phyloP scores from a whole-genome alignment of 129 eudicot genomes.

The Escallonia rubra region DNA sequence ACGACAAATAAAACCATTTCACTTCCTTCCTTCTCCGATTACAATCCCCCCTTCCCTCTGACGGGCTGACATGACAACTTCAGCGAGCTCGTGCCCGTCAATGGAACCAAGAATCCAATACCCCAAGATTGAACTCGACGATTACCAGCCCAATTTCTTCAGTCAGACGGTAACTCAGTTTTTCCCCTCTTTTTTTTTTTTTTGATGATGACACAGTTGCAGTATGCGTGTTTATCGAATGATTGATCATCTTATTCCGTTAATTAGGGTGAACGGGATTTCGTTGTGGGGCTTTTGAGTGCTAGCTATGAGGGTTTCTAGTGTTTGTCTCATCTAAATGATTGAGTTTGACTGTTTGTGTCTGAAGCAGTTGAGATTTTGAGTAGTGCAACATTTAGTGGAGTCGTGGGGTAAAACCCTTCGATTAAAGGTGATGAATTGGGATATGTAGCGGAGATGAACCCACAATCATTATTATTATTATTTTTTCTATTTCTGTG shows the following conservation, averaged over 20 bases:
- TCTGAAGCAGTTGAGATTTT: no score
- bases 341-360: not conserved
- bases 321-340: not conserved
- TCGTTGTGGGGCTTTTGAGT: not conserved
- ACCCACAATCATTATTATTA: no score
- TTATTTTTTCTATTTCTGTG: no score
- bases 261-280: not conserved
- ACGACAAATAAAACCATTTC: no score
- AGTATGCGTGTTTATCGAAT: not conserved
- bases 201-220: not conserved
- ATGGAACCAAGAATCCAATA: conserved; percentile 14
- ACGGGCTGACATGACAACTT: no score
- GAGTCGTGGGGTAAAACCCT: no score
- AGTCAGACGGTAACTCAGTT: conserved; percentile 29
- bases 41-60: no score
- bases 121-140: conserved; percentile 45
- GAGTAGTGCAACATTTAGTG: no score
- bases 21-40: no score
- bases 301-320: not conserved
- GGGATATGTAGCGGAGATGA: no score
- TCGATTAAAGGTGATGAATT: no score
- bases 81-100: no score
- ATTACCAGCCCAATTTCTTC: conserved; percentile 32
- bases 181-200: not conserved
- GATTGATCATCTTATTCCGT: not conserved